A percentile compares a stretch with the other conserved stretches of the same genome.
Evolutionary conservation across 257 asterid genomes (phyloP).

Genomic region (Solanum virginianum): DNA sequence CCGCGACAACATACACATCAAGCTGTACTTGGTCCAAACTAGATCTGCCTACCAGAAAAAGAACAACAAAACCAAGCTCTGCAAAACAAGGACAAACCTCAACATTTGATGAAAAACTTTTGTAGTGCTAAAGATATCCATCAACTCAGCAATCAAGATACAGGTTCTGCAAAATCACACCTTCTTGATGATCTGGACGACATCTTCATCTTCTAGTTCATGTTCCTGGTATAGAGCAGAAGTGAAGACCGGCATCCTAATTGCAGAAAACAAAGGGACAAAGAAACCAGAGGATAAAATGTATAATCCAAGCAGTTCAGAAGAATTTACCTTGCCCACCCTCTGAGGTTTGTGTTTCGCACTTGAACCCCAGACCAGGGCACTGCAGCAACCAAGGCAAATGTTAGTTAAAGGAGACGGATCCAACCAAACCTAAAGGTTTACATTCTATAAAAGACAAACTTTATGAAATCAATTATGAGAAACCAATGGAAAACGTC

Average conservation of each 20-base stretch:
- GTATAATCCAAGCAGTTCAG: neutral
- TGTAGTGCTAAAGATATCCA: neutral
- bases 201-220: conserved; percentile 97
- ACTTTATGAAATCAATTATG: neutral
- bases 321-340: conserved; percentile 71
- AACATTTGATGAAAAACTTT: neutral
- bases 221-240: conserved; percentile 49
- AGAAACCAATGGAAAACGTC: neutral
- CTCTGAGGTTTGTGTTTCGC: conserved; percentile 98
- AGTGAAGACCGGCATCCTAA: neutral
- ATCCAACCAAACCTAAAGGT: neutral
- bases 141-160: neutral
- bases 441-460: neutral
- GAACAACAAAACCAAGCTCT: neutral
- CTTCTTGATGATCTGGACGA: conserved; percentile 91
- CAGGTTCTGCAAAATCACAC: conserved; percentile 20
- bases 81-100: neutral
- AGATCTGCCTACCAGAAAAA: neutral
- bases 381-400: conserved; percentile 35
- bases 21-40: conserved; percentile 1
- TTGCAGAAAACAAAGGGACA: neutral
- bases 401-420: conserved; percentile 1
- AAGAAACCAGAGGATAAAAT: neutral
- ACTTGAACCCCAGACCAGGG: conserved; percentile 98
- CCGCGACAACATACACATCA: neutral